Base-by-base conservation (phyloP, 2,329 filamentous ascomycete genomes). In the Epichloe sylvatica region DNA sequence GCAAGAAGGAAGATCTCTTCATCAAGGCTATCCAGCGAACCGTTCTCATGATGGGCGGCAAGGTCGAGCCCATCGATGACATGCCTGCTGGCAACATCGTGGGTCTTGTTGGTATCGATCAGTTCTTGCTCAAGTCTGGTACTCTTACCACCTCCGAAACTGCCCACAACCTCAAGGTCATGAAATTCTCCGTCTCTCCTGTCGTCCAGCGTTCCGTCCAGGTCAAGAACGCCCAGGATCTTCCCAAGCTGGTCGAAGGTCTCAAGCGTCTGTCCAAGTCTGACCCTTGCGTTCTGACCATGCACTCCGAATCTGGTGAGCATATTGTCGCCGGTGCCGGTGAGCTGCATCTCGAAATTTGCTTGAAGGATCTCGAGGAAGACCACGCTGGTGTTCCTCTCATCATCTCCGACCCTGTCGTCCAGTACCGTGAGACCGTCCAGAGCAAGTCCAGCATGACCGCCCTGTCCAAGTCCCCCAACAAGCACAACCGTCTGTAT, bases 401-500 rank as follows among this genome's bases (percentile, higher is more conserved):
- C 70, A 89, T 84, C 74, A 84, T 98, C 73, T 96, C 90, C 67
- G 92, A 97, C 78, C 92, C 92, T 59, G 92, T 98, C 69, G 92
- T 97, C 67, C 81, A 88, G 70, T 98, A 94, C 84, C 90, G 92
- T 81, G 92, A 98, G 83, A 94, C 91, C 57, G 91, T 98, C 65
- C 72, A 73, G 61, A 78, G 58, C 64, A 82, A 81, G 68, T 97
- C 92, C 50, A 87, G 83, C 80, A 97, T 97, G 66, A 94, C 87
- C 66, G 92, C 92, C 61, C 80, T 98, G 65, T 97, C 92, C 73
- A 98, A 98, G 81, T 98, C 92, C 45, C 92, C 92, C 77, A 98
- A 98, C 86, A 98, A 98, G 88, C 92, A 98, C 86, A 98, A 98
- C 82, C 91, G 92, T 89, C 80, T 98, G 54, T 98, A 97, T 80